These are phyloP conservation scores for Rhododendron molle DNA, from an alignment of 148 eudicot species.

Conservation along the genomic window DNA sequence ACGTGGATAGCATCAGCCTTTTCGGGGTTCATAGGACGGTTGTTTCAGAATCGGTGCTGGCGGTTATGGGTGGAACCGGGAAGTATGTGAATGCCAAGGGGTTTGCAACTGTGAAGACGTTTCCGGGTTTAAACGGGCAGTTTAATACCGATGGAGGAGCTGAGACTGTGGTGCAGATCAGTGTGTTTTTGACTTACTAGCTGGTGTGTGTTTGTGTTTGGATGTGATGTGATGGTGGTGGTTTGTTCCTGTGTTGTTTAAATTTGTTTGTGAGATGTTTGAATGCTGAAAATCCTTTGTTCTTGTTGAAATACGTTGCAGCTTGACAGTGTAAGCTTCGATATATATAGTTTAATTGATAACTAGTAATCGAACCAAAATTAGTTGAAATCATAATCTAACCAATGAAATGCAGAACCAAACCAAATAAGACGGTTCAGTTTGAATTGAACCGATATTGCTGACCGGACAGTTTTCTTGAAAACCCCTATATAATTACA, in stretches of 20 bases:
- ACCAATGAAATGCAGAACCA: too few species aligned
- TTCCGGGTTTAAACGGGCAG: conserved; percentile 34
- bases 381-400: too few species aligned
- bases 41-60: conserved; percentile 49
- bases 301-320: background rate
- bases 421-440: too few species aligned
- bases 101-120: conserved; percentile 42
- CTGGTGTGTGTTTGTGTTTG: background rate
- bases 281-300: background rate
- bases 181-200: conserved; percentile 54
- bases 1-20: conserved; percentile 48
- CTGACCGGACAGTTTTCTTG: too few species aligned
- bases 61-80: conserved; percentile 77
- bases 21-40: conserved; percentile 62
- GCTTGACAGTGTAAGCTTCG: background rate
- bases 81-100: conserved; percentile 65
- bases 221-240: background rate
- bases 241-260: background rate
- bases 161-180: conserved; percentile 67
- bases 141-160: conserved; percentile 72
- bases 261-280: background rate
- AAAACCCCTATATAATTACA: background rate
- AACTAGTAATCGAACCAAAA: too few species aligned
- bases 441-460: rapidly evolving
- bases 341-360: too few species aligned